Conservation (phyloP, 768 basidiomycete species). For the Panellus pusillus region DNA sequence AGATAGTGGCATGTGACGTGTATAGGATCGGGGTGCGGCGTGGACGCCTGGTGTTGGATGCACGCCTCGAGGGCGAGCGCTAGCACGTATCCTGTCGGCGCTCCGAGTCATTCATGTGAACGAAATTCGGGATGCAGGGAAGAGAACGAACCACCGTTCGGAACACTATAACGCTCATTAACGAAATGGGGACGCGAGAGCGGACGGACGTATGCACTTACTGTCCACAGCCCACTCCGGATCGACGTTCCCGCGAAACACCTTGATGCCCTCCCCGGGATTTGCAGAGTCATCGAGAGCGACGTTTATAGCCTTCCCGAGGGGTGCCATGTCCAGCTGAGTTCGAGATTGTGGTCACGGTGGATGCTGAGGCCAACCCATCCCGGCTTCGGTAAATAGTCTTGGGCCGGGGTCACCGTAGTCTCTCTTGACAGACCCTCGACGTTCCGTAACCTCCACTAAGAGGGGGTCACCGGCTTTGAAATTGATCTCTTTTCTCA, state of each 20-base stretch:
- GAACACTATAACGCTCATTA: conserved; percentile 35
- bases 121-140: background rate
- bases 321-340: conserved; percentile 36
- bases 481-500: too few relatives aligned
- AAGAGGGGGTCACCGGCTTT: too few relatives aligned
- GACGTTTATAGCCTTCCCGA: conserved; percentile 35
- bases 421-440: too few relatives aligned
- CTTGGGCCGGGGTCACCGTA: too few relatives aligned
- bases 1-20: conserved; percentile 64
- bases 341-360: too few relatives aligned
- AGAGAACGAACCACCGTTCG: conserved; percentile 48
- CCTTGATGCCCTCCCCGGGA: conserved; percentile 18
- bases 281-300: conserved; percentile 2
- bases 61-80: conserved; percentile 56
- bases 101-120: conserved; percentile 5
- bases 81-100: conserved; percentile 53
- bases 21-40: conserved; percentile 54
- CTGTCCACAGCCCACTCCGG: conserved; percentile 45
- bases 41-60: conserved; percentile 47
- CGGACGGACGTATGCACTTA: conserved; percentile 35
- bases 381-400: too few relatives aligned
- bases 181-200: too few relatives aligned
- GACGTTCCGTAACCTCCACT: too few relatives aligned
- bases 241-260: conserved; percentile 43
- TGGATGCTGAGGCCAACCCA: too few relatives aligned